Conservation (phyloP, 2,329 filamentous ascomycete genomes). For the Penicillium polonicum region DNA sequence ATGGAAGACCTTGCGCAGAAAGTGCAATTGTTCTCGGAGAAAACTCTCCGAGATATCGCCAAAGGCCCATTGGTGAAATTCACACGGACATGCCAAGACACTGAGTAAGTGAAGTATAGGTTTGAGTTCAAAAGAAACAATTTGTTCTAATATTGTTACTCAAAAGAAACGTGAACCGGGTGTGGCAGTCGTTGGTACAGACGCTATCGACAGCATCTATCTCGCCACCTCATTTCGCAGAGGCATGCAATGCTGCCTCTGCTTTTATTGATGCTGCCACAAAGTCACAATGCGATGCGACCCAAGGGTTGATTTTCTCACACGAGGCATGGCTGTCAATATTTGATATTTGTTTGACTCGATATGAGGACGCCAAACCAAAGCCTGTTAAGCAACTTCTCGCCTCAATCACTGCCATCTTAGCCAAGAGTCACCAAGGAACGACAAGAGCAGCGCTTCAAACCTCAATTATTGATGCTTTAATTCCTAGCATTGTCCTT, state of each 20-base stretch:
- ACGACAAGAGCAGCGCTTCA: constrained; percentile 22
- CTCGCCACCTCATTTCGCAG: constrained; percentile 41
- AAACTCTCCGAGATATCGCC: constrained; percentile 34
- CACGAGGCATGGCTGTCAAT: constrained; percentile 40
- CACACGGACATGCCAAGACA: constrained; percentile 30
- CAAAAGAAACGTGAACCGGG: constrained; percentile 31
- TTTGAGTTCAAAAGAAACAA: background rate
- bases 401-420: constrained; percentile 38
- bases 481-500: constrained; percentile 39
- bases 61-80: constrained; percentile 40
- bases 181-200: constrained; percentile 43
- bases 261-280: constrained; percentile 43
- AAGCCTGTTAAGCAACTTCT: constrained; percentile 49
- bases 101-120: constrained; percentile 29
- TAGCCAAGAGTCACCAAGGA: constrained; percentile 31
- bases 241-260: constrained; percentile 46
- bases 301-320: constrained; percentile 36
- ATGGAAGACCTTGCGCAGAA: constrained; percentile 37
- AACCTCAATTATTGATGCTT: constrained; percentile 25
- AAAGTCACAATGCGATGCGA: constrained; percentile 30
- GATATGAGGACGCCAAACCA: constrained; percentile 44
- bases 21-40: constrained; percentile 38
- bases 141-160: constrained; percentile 6
- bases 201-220: constrained; percentile 43
- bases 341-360: constrained; percentile 42